Base-by-base conservation (phyloP, 805 yeast genomes). In the Lipomyces lipofer region DNA sequence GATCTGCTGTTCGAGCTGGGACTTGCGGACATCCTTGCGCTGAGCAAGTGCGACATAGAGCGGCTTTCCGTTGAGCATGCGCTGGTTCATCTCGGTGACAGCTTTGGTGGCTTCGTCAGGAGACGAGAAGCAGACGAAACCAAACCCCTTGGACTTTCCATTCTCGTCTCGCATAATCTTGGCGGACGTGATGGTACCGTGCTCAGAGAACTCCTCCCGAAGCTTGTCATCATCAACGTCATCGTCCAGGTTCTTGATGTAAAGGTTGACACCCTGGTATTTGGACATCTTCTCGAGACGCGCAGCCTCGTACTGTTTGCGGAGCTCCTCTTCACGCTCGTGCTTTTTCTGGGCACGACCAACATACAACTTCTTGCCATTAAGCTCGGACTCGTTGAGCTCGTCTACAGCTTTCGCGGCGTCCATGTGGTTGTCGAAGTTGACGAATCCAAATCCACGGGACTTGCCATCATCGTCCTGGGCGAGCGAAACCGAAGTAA, bases 51-150 rank as follows among this genome's bases (percentile, higher is more conserved):
- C 97, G 76, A 94, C 99, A 74, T 92, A 94, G 71, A 94, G 81
- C 69, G 98, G 99, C 82, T 94, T 94, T 72, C 91, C 89, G 66
- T 83, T 85, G 67, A 94, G 83, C 85, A 92, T 86, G 73, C 90
- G 87, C 78, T 90, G 97, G 83, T 92, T 90, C 96, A 92, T 91
- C 80, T 92, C 99, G 67, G 92, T 81, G 73, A 92, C 89, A 64
- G 99, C 99, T 78, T 89, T 90, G 69, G 96, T 88, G 66, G 99
- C 99, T 83, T 94, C 99, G 75, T 94, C 99, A 70, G 98, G 97
- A 63, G 94, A 75, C 53, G 96, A 84, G 86, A 85, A 94, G 78
- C 99, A 90, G 66, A 94, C 99, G 73, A 94, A 94, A 70, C 99
- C 99, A 73, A 94, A 94, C 65, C 98, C 98, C 80, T 88, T 92